Evolutionary conservation across 371 early-diverging fungal species (phyloP).

Genomic region (Sporodiniella umbellata): DNA sequence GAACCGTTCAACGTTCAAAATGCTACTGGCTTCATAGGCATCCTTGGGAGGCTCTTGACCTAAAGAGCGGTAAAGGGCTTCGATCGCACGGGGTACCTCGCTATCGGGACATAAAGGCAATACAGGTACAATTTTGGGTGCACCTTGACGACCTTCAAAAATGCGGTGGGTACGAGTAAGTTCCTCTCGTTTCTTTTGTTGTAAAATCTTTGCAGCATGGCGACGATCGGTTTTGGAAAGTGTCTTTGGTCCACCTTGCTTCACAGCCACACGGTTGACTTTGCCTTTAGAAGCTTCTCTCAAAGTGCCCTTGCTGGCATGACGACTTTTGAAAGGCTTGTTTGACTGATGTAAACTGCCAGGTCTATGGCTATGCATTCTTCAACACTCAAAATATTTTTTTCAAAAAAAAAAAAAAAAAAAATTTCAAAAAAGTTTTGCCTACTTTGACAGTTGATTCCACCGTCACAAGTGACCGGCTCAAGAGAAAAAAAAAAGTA

Average conservation of each 20-base stretch:
- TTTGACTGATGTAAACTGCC: slow-evolving; percentile 83
- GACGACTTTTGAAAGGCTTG: slow-evolving; percentile 93
- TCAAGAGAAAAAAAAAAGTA: neutral
- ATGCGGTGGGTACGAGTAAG: slow-evolving; percentile 65
- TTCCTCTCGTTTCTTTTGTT: slow-evolving; percentile 82
- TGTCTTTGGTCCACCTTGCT: slow-evolving; percentile 41
- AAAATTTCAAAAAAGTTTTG: slow-evolving; percentile 8
- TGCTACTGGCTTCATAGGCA: slow-evolving; percentile 15
- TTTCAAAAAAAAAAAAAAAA: slow-evolving; percentile 4
- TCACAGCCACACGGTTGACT: slow-evolving; percentile 63
- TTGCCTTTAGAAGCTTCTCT: slow-evolving; percentile 84
- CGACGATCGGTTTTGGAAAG: slow-evolving; percentile 77
- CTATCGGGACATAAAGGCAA: slow-evolving; percentile 85
- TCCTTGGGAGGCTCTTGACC: slow-evolving; percentile 42
- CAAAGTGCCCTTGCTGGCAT: slow-evolving; percentile 77
- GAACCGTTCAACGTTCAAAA: slow-evolving; percentile 61
- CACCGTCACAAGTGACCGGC: slow-evolving; percentile 6
- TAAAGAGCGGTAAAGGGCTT: slow-evolving; percentile 52
- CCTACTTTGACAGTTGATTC: slow-evolving; percentile 1
- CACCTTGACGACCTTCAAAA: slow-evolving; percentile 79
- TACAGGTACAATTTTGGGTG: slow-evolving; percentile 82
- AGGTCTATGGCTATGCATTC: slow-evolving; percentile 57
- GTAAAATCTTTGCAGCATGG: slow-evolving; percentile 76
- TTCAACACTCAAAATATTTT: too few relatives aligned
- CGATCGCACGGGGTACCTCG: slow-evolving; percentile 48